Conservation (phyloP, 352 stramenopile genomes). For the Peronospora belbahrii region DNA sequence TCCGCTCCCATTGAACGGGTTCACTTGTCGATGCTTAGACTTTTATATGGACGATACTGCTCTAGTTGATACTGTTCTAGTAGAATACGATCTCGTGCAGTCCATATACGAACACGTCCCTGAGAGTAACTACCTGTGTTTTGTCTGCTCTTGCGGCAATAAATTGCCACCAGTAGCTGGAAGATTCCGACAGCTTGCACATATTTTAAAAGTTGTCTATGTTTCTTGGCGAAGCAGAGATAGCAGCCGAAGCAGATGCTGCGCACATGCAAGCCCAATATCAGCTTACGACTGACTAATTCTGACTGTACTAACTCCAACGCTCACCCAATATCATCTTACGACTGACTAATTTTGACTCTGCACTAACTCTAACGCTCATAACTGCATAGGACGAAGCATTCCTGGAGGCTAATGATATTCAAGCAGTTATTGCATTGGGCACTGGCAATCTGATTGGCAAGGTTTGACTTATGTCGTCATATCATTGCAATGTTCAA, state of each 20-base stretch:
- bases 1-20: too few relatives aligned
- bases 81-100: too few relatives aligned
- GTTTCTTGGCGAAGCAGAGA: slow-evolving; percentile 59
- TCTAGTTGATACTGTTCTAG: too few relatives aligned
- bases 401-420: slow-evolving; percentile 36
- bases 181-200: slow-evolving; percentile 39
- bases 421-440: slow-evolving; percentile 48
- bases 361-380: too few relatives aligned
- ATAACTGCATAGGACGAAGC: slow-evolving; percentile 21
- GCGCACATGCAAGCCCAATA: slow-evolving; percentile 27
- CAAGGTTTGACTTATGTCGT: slow-evolving; percentile 22
- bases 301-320: too few relatives aligned
- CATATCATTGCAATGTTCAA: not conserved
- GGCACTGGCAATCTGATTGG: slow-evolving; percentile 47
- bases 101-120: too few relatives aligned
- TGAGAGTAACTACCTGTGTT: slow-evolving; percentile 22
- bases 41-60: too few relatives aligned
- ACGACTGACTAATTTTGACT: not conserved
- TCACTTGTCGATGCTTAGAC: too few relatives aligned
- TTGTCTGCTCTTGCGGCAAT: slow-evolving; percentile 25
- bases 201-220: slow-evolving; percentile 36
- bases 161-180: slow-evolving; percentile 43
- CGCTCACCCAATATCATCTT: not conserved
- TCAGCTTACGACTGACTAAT: not conserved
- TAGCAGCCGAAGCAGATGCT: too few relatives aligned